Evolutionary conservation across 2,329 filamentous ascomycete species (phyloP).

Genomic region (Aschersonia sp.): DNA sequence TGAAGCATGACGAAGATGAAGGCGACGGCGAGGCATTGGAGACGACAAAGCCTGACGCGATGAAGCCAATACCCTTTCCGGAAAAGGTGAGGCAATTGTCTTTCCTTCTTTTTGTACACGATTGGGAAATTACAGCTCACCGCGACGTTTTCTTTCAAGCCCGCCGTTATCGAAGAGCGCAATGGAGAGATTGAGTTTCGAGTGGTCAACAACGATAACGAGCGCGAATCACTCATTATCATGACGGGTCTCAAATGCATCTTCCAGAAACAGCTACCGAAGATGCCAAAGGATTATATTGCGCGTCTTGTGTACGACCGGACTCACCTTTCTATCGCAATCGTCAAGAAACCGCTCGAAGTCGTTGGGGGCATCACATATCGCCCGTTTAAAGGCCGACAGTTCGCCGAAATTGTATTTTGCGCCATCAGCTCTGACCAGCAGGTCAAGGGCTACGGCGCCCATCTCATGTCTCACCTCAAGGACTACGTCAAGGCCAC

Average conservation of each 20-base stretch:
- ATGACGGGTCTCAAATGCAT: conserved; percentile 93
- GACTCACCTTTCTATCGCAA: conserved; percentile 89
- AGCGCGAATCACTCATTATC: conserved; percentile 80
- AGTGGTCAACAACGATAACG: conserved; percentile 92
- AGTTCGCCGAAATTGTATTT: conserved; percentile 97
- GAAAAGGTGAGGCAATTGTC: conserved; percentile 49
- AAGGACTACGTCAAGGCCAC: conserved; percentile 98
- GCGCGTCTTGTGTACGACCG: conserved; percentile 94
- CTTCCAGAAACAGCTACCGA: conserved; percentile 94
- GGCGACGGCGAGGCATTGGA: conserved; percentile 12
- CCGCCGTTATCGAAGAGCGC: conserved; percentile 52
- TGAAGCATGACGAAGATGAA: conserved; percentile 32
- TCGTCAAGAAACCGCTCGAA: conserved; percentile 90
- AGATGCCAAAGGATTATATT: conserved; percentile 99
- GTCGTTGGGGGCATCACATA: conserved; percentile 97
- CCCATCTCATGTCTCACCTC: conserved; percentile 92
- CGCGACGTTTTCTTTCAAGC: not conserved
- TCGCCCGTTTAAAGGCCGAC: conserved; percentile 77
- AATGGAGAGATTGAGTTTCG: conserved; percentile 92
- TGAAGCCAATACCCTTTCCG: conserved; percentile 67
- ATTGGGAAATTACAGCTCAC: not conserved
- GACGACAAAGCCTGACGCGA: conserved; percentile 30
- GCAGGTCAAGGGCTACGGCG: conserved; percentile 96
- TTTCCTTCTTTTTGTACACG: not conserved
- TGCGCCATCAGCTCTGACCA: conserved; percentile 96